Evolutionary conservation across 2,329 filamentous ascomycete species (phyloP), one percentile per base, ranked within the genome.

Genomic region (Cercospora sp.): DNA sequence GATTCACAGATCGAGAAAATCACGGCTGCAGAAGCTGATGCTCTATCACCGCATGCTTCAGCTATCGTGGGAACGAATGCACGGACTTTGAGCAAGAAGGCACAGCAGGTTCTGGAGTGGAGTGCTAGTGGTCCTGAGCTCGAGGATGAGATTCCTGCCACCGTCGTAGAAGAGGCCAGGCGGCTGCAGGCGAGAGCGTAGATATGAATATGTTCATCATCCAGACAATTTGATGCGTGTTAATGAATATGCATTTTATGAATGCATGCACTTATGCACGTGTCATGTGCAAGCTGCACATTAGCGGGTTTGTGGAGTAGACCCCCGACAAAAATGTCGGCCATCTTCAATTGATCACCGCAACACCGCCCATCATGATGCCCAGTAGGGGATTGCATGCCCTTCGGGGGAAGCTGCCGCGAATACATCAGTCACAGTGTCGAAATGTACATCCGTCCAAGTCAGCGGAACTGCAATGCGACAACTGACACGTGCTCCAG

Each of bases 321-420:
- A 58, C n/a, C 55, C 55, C 9, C 34, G 34, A 40, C 37, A 43
- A 43, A 43, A 43, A 43, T 43, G 37, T 43, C 61, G 13, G 45
- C 10, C 61, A 53, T 24, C 28, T 5, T 3, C 26, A 49, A 13
- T 53, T n/a, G 32, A 43, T 37, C 61, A 57, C 26, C 63, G 45
- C 59, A 58, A 57, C 66, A 66, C 63, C 45, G 55, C 34, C 64
- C 37, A 67, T 58, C 63, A 84, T 84, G 82, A 80, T 84, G 77
- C 81, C 82, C 73, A 83, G 81, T 76, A 82, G 82, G 81, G 82
- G 82, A 71, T 74, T 83, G 51, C 79, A 78, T 74, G 75, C 79
- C 69, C 76, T 77, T 66, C 66, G 70, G 63, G 71, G 73, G 67
- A 64, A 69, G 60, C 63, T 72, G 57, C 69, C 75, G 61, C 70